Percentiles rank a stretch among this genome's conserved stretches.
Evolutionary conservation across 1,284 basidiomycete species (phyloP).

Genomic region (Malassezia caprae): DNA sequence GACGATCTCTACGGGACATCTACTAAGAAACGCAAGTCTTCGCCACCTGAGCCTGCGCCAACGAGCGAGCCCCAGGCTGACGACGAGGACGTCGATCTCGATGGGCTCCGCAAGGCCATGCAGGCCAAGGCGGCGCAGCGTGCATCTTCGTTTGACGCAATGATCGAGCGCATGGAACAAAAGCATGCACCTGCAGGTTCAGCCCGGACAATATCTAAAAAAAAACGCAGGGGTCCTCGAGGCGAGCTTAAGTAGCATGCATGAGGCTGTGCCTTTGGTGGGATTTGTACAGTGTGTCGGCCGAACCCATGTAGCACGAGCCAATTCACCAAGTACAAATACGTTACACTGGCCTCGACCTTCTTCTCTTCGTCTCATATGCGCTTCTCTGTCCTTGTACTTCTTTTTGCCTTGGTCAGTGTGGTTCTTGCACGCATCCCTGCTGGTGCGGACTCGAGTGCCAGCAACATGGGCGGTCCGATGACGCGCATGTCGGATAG

Average conservation of each 20-base stretch:
- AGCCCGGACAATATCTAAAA: background rate
- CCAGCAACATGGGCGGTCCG: background rate
- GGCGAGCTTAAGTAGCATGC: background rate
- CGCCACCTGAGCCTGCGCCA: background rate
- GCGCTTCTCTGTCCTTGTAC: background rate
- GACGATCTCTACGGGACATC: conserved; percentile 38
- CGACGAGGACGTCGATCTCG: conserved; percentile 24
- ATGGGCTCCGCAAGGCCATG: conserved; percentile 27
- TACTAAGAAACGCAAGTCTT: conserved; percentile 12
- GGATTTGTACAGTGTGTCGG: background rate
- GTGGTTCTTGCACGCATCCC: conserved; percentile 12
- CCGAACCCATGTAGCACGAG: background rate
- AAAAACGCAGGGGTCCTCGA: conserved; percentile 3
- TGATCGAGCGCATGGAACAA: conserved; percentile 33
- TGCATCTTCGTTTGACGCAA: conserved; percentile 28
- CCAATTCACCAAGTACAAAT: background rate
- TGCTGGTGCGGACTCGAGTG: background rate
- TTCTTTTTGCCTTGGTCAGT: conserved; percentile 1
- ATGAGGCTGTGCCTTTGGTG: background rate
- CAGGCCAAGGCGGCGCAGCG: conserved; percentile 26
- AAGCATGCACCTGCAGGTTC: conserved; percentile 17
- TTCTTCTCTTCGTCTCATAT: background rate
- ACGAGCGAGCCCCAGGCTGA: conserved; percentile 1
- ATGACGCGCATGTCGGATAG: background rate
- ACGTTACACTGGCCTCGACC: too few species aligned